Base-by-base conservation (phyloP, 2,329 filamentous ascomycete genomes). In the Coniochaeta prunicola region DNA sequence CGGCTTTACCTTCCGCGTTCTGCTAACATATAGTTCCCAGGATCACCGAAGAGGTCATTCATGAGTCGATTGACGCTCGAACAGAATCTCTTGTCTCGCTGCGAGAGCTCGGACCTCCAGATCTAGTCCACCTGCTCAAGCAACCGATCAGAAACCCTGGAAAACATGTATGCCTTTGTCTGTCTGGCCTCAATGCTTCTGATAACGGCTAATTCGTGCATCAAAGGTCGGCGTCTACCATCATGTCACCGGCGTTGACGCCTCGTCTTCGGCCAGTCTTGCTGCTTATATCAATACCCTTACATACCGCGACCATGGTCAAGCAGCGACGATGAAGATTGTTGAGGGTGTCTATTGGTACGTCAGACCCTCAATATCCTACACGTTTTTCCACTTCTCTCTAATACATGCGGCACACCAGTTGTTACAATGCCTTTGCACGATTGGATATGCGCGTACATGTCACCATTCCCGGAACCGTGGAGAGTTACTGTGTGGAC, bases 341-440 rank as follows among this genome's bases (percentile, higher is more conserved):
- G 89, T 92, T 9, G 94, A 96, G 64, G 94, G 94, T 5, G 81
- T 96, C 40, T 97, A 97, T 76, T 97, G 94, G 91, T 94, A 80
- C 64, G 81, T 30, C 33, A 38, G 28, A 28, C 31, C 13, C 48
- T 53, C 31, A 19, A 34, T 34, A 19, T 33, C 3, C 12, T 13
- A 34, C 5, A 57, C 13, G 34, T 24, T 56, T 55, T 40, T 21
- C 53, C 19, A 30, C 7, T 19, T 21, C 33, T 45, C n/a, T 15
- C 42, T 50, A 34, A 21, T 12, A 7, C 13, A 34, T 55, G 45
- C 31, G 17, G 10, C 38, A 8, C 13, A 17, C 9, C 60, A 82
- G 80, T 76, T 99, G 94, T 76, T 99, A 99, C 82, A 99, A 99
- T 90, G 94, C 94, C 64, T 97, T 99, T 74, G 97, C 94, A 5